Percentiles rank a stretch among this genome's conserved stretches.
These are phyloP conservation scores for Anastatica hierochuntica DNA, from an alignment of 345 rosid genomes.

Conservation along the genomic window DNA sequence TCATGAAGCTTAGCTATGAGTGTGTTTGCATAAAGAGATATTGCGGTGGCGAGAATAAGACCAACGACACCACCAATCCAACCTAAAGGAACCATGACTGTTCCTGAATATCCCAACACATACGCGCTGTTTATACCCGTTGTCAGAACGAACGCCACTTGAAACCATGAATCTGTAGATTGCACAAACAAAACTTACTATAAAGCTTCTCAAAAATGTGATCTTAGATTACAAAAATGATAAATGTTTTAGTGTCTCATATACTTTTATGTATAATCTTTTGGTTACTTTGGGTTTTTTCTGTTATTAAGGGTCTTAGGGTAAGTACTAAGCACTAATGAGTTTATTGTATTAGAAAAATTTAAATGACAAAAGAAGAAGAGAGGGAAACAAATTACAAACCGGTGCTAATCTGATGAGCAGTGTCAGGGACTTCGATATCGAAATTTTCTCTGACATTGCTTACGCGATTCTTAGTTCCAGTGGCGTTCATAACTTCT, in stretches of 20 bases:
- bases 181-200: slow-evolving; percentile 1
- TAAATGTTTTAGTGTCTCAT: no score
- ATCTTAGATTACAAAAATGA: background rate
- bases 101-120: slow-evolving; percentile 85
- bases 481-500: no score
- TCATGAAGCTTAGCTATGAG: slow-evolving; percentile 86
- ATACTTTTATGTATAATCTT: no score
- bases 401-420: slow-evolving; percentile 77
- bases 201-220: background rate
- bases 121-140: slow-evolving; percentile 85
- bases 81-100: slow-evolving; percentile 84
- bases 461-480: no score
- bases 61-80: slow-evolving; percentile 74
- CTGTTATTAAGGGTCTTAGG: no score
- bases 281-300: no score
- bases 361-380: no score
- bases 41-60: slow-evolving; percentile 48
- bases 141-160: slow-evolving; percentile 71
- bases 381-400: background rate
- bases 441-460: no score
- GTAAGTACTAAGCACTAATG: no score
- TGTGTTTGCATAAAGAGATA: slow-evolving; percentile 68
- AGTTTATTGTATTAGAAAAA: no score
- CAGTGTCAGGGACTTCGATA: slow-evolving; percentile 57
- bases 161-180: slow-evolving; percentile 83